Evolutionary conservation across 163 green algal species (phyloP), one percentile per base, ranked within the genome.

Genomic region (Chloromonas sp.): DNA sequence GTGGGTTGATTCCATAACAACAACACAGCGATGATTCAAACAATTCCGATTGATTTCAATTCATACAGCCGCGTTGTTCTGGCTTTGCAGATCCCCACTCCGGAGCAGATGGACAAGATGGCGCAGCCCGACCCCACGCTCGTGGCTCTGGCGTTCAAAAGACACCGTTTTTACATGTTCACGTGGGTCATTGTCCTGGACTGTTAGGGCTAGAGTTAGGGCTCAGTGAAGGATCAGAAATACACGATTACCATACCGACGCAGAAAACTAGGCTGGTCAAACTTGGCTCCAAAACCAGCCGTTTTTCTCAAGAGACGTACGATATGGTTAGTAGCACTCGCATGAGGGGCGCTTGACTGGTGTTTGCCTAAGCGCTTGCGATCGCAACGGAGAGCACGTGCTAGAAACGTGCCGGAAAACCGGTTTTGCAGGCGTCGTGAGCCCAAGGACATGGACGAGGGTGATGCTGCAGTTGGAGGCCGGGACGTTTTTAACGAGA

Each of bases 401-500:
- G 36, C 36, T 36, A 36, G 36, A 36, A 36, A 36, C 36, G 36
- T 36, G 36, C 36, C 36, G 36, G 36, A 36, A 36, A 36, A 74
- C 66, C 66, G 71, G 5, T 71, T 1, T 58, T 14, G 59, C 86
- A 89, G 86, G 5, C 83, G 87, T 60, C 74, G 84, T 8, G 91
- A 94, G 86, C 94, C 94, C 3, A 87, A 90, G 11, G 94, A 97
- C 71, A 78, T 89, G 0, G 92, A 96, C 81, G 94, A 96, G 70
- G 89, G 89, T 0, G 85, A 88, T 60, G 77, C 84, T n/a, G 81
- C 86, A 1, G 70, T 90, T 74, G 86, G 82, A 59, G 95, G 95
- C 2, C 91, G 96, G 71, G 96, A 99, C 85, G 94, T 99, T n/a
- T 99, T 98, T 92, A 99, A 99, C 87, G 96, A 99, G 89, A 97